Conservation (phyloP, 2,329 filamentous ascomycete species). For the Raffaelea ambrosiae region DNA sequence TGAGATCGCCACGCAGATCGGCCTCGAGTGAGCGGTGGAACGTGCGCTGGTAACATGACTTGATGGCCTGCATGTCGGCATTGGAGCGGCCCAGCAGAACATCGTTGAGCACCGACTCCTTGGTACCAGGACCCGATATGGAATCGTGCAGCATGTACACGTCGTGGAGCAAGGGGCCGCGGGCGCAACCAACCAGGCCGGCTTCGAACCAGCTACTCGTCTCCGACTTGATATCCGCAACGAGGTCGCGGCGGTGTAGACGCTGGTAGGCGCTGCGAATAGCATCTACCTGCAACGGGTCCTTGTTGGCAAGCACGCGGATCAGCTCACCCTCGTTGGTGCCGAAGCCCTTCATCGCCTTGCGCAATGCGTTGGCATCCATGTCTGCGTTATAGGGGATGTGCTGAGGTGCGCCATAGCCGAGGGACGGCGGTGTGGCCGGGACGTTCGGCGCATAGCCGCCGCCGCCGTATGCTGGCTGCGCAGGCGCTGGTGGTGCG, state of each 20-base stretch:
- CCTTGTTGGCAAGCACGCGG: conserved; percentile 58
- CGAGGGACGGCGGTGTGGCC: conserved; percentile 59
- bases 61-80: conserved; percentile 82
- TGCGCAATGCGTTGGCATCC: conserved; percentile 64
- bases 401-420: conserved; percentile 65
- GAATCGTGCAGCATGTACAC: conserved; percentile 61
- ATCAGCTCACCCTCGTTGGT: conserved; percentile 79
- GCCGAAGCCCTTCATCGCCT: conserved; percentile 85
- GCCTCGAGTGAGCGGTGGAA: conserved; percentile 60
- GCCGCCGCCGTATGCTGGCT: conserved; percentile 17
- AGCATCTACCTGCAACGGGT: conserved; percentile 67
- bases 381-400: conserved; percentile 59
- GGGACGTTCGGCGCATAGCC: conserved; percentile 21
- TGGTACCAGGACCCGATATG: conserved; percentile 74
- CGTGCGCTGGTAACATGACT: conserved; percentile 61
- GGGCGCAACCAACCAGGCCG: conserved; percentile 65
- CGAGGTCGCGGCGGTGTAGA: conserved; percentile 57
- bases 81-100: conserved; percentile 76
- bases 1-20: conserved; percentile 71
- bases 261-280: conserved; percentile 60
- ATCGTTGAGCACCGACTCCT: conserved; percentile 79
- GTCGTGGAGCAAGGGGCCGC: conserved; percentile 74
- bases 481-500: too few species aligned
- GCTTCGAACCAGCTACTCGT: conserved; percentile 65
- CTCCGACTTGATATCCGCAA: conserved; percentile 70